A percentile compares a stretch with the other conserved stretches of the same genome.
Conservation (phyloP, 805 yeast species). For the Lipomyces spencermartinsiae region DNA sequence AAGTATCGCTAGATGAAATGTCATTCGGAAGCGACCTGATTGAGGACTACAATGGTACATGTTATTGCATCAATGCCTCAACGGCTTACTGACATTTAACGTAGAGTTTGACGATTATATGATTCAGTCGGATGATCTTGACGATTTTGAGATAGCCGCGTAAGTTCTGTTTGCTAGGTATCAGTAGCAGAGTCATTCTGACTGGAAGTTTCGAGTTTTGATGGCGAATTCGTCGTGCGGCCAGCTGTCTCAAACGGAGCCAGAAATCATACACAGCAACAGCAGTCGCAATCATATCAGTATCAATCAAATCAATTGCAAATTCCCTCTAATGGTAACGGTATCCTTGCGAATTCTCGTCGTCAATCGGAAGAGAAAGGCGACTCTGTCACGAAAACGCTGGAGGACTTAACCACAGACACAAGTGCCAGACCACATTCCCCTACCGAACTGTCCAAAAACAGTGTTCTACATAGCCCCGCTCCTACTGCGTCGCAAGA, state of each 20-base stretch:
- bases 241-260: neutral
- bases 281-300: neutral
- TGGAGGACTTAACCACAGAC: neutral
- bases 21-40: slow-evolving; percentile 31
- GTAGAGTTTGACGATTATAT: slow-evolving; percentile 23
- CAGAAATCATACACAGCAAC: neutral
- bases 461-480: too few relatives aligned
- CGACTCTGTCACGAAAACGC: neutral
- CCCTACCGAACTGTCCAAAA: neutral
- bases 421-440: neutral
- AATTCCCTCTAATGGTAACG: neutral
- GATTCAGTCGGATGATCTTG: slow-evolving; percentile 24
- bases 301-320: neutral
- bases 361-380: neutral
- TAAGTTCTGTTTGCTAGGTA: neutral
- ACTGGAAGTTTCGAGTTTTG: neutral
- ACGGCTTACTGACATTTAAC: neutral
- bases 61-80: neutral
- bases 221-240: slow-evolving; percentile 7
- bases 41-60: slow-evolving; percentile 30
- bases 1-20: slow-evolving; percentile 16
- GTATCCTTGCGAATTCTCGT: slow-evolving; percentile 10
- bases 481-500: neutral
- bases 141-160: slow-evolving; percentile 10
- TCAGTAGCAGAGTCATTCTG: neutral